Evolutionary conservation across 768 basidiomycete species (phyloP), one percentile per base, ranked within the genome.

Genomic region (Auricularia sp.): DNA sequence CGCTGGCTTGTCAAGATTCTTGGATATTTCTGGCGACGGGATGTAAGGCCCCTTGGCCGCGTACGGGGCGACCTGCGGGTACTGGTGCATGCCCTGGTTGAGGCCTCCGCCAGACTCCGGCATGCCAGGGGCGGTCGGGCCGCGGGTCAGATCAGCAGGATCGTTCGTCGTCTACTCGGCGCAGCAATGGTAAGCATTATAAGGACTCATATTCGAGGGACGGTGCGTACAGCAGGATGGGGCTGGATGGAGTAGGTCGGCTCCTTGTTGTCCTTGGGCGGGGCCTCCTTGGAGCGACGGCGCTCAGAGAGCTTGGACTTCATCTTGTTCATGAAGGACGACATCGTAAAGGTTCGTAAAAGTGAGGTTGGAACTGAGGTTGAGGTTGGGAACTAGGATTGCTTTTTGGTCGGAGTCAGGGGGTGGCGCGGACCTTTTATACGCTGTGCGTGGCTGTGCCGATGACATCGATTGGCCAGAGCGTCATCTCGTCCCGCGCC

Each of bases 231-330:
- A 18, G 56, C 56, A 6, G 56, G 56, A 35, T 59, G 56, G 14
- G 56, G 56, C 56, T 59, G 56, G 56, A 59, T 59, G 8, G 56
- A 59, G 56, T 33, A 59, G 8, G 56, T 59, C 21, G 56, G 56
- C 34, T 59, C 56, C 29, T 35, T 35, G 34, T 35, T 35, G 56
- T 29, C 56, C 29, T 14, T 59, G 29, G 56, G 56, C 34, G 56
- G 16, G 34, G 56, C 23, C 21, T 34, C 56, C 56, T 59, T 59
- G 56, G 56, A 59, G 29, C 56, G 56, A 23, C 56, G 56, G 23
- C 56, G 56, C 14, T 59, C 56, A 8, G 56, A 21, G 29, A 59
- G 11, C 56, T 59, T 59, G 56, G 56, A 59, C 56, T 59, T 59
- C 16, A 59, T 14, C 29, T 59, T 59, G 56, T 59, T 59, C 16